Base-by-base conservation (phyloP, 2,329 filamentous ascomycete species). In the Hymenoscyphus salicellus region DNA sequence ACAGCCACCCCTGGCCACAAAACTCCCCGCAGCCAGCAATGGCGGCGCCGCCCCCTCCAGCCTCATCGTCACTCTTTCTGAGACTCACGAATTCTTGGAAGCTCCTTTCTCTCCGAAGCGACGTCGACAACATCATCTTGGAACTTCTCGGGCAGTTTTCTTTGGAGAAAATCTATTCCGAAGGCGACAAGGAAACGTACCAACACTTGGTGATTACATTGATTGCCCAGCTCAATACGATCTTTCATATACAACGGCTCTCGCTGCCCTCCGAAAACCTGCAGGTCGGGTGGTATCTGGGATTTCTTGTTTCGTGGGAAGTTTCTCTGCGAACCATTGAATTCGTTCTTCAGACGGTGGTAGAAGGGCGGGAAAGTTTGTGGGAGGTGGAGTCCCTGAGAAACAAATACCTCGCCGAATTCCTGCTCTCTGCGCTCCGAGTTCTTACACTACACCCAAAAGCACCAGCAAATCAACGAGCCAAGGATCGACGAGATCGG, bases 111-210 rank as follows among this genome's bases (percentile, higher is more conserved):
- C 75, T 79, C 23, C 76, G 78, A 41, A 77, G 76, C 66, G 78
- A 80, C 64, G 69, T 78, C 63, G 78, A 80, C 67, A 76, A 77
- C 69, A 77, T 80, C 58, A 73, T 80, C 46, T 65, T 78, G 11
- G 77, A 79, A 69, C 70, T 79, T n/a, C 72, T 80, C 8, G 78
- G 78, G 30, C 72, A 74, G n/a, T 80, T 80, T 67, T 77, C 78
- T 8, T 71, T 80, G 20, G 78, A 80, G 63, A 78, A 75, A 66
- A 76, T 80, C 41, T 79, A 80, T 63, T 70, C 76, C 8, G 73
- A 77, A 23, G 66, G 70, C 28, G 72, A 75, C 58, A 74, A 75
- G 28, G 72, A 75, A 30, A 70, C 71, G 2, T 78, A 79, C 67
- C 77, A 79, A 63, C 70, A 72, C 32, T 67, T 78, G 41, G 73